Conservation (phyloP, 202 grass and related monocot genomes). For the Hordeum pubiflorum region DNA sequence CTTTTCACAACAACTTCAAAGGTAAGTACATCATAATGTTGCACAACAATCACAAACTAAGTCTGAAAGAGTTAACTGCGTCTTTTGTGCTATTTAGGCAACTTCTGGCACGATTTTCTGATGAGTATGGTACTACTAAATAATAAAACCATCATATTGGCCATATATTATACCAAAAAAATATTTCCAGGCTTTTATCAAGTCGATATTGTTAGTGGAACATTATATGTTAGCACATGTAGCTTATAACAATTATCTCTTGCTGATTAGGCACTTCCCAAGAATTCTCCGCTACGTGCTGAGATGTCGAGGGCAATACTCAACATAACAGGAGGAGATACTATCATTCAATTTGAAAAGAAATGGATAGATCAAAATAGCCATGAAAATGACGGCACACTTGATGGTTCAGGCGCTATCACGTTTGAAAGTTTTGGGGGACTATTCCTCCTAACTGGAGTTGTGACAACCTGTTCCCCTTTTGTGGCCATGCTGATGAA, state of each 20-base stretch:
- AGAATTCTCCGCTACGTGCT: slow-evolving; percentile 32
- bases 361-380: slow-evolving; percentile 43
- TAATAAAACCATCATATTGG: not conserved
- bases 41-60: not conserved
- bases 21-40: not conserved
- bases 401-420: slow-evolving; percentile 22
- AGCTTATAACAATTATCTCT: not conserved
- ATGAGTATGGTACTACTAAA: not conserved
- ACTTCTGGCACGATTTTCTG: not conserved
- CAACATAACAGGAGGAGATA: slow-evolving; percentile 43
- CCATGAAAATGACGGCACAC: slow-evolving; percentile 23
- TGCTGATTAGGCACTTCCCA: slow-evolving; percentile 38
- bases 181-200: not conserved
- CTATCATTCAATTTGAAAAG: slow-evolving; percentile 38
- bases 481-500: slow-evolving; percentile 17
- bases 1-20: not conserved
- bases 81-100: not conserved
- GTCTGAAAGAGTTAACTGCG: not conserved
- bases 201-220: not conserved
- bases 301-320: slow-evolving; percentile 49
- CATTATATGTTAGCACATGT: not conserved
- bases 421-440: slow-evolving; percentile 35
- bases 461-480: slow-evolving; percentile 21
- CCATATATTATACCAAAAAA: not conserved
- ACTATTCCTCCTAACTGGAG: slow-evolving; percentile 30